A percentile compares a stretch with the other conserved stretches of the same genome.
These are phyloP conservation scores for Casuarina cunninghamiana DNA, from an alignment of 306 rosid species.

Conservation along the genomic window DNA sequence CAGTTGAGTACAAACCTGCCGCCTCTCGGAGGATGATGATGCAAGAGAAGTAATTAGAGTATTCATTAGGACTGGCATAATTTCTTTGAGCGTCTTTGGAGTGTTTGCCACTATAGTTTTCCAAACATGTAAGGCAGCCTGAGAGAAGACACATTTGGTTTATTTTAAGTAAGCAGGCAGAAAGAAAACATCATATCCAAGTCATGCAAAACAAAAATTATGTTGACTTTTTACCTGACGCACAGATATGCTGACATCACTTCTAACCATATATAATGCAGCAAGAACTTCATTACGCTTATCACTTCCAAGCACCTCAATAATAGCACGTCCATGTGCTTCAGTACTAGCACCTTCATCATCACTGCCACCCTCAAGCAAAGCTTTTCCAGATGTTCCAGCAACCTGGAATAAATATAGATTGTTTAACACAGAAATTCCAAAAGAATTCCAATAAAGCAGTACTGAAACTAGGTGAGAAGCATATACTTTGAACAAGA, in stretches of 20 bases:
- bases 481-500: constrained; percentile 76
- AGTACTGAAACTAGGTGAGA: constrained; percentile 13
- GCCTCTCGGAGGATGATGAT: constrained; percentile 88
- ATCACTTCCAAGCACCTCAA: constrained; percentile 86
- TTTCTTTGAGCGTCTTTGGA: constrained; percentile 93
- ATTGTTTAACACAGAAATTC: constrained; percentile 15
- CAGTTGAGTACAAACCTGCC: constrained; percentile 59
- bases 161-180: background rate
- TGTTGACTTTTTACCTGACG: constrained; percentile 69
- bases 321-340: constrained; percentile 98
- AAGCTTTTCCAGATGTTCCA: constrained; percentile 98
- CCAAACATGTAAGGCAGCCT: constrained; percentile 99
- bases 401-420: constrained; percentile 69
- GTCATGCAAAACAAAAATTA: background rate
- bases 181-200: background rate
- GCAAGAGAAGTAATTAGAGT: constrained; percentile 96
- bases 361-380: constrained; percentile 98
- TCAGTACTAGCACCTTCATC: constrained; percentile 99
- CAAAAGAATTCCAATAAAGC: constrained; percentile 6
- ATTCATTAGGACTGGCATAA: constrained; percentile 95
- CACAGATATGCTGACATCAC: constrained; percentile 94
- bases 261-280: constrained; percentile 94
- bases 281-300: constrained; percentile 94
- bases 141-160: constrained; percentile 22
- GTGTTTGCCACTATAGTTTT: constrained; percentile 97